Base-by-base conservation (phyloP, 2,329 filamentous ascomycete genomes). In the Lasiodiplodia gonubiensis region DNA sequence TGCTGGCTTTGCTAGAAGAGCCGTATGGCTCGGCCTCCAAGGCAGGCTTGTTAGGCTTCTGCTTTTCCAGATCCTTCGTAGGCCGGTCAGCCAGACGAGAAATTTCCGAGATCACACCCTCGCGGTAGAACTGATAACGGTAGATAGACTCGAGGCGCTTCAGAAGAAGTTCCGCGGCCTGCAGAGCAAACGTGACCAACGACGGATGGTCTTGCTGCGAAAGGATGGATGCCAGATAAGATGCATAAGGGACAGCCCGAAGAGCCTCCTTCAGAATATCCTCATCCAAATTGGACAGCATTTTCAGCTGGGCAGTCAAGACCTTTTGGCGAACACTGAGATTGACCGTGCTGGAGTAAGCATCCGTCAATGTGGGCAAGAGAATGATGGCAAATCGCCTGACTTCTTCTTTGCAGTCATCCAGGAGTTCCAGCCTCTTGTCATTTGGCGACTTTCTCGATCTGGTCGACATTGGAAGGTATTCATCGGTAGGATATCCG, bases 261-360 rank as follows among this genome's bases (percentile, higher is more conserved):
- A 99, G 81, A 10, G 94, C 91, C 73, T 97, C 94, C 69, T 92
- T 86, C 4, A 99, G 86, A 61, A 99, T 93, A 46, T 86, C 85
- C 52, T 88, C 89, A 72, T 97, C 93, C n/a, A 99, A 82, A 71
- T 97, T 97, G 14, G 93, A 97, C 11, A 99, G 86, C 93, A 99
- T 98, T 81, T 98, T 98, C 53, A 98, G 83, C 75, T 99, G 95
- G n/a, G 94, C 95, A 23, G 89, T 92, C 39, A 99, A 85, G 2
- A 99, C 95, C 80, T 97, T 97, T 76, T 98, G 93, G 25, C 96
- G 91, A 49, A 99, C 95, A 67, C 89, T 93, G 18, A 98, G 82
- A 75, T 99, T 99, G 70, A 99, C 94, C 0, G 95, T 99, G 79
- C 95, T 98, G 12, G 95, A 97, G 76, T 97, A 99, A 0, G 94